Evolutionary conservation across 495 filamentous ascomycete species (phyloP), one percentile per base, ranked within the genome.

Genomic region (Aspergillus funiculosus): DNA sequence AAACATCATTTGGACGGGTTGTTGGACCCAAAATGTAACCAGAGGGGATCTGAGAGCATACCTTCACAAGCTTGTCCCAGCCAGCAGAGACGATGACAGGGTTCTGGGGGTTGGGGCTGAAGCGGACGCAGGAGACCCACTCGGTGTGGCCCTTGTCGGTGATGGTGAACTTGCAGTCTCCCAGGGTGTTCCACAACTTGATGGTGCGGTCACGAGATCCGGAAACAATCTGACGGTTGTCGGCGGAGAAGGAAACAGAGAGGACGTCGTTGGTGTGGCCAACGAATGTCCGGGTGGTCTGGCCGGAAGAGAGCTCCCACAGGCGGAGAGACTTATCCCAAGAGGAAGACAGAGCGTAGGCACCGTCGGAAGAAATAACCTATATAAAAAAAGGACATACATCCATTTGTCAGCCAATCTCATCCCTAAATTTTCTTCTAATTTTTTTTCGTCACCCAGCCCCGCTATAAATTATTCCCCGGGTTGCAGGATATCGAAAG

Each of bases 81-180:
- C 89, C 89, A 72, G 85, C 85, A 68, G 86, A 92, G 67, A 99
- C 92, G 71, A 99, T 99, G 65, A 99, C 92, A 59, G 92, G 91
- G 82, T 97, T 97, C 80, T 96, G 90, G 59, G 92, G 92, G 80
- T 99, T 99, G 59, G 92, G 92, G 79, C 85, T 90, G 86, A 99
- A 99, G 66, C 92, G 85, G 50, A 99, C 92, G 77, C 94, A 97
- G 49, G 89, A 95, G 50, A 96, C 94, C 92, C 92, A 99, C 74
- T 99, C 92, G 69, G 88, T 86, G 77, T 99, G 92, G 62, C 94
- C 92, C 83, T 99, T 97, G 63, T 99, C 92, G 74, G 87, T 92
- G 81, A 99, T 97, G 79, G 91, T 99, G 82, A 81, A 99, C 80
- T 99, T 99, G 88, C 92, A 99, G 81, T 99, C 92, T 70, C 92